Base-by-base conservation (phyloP, 2,329 filamentous ascomycete genomes). In the Fusarium tricinctum region DNA sequence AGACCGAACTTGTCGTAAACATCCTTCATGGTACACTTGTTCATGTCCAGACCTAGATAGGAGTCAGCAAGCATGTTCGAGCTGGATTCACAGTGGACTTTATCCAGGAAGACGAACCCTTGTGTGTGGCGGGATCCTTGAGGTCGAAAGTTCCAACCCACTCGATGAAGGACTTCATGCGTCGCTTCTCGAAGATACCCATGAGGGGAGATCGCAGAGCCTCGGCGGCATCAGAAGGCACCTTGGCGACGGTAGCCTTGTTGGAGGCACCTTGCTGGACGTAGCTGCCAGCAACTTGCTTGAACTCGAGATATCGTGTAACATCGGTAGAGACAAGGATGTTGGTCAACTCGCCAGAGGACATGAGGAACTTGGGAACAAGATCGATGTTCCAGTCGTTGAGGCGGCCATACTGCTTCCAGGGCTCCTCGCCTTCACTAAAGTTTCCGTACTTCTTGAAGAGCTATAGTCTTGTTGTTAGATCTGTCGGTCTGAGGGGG, bases 321-420 rank as follows among this genome's bases (percentile, higher is more conserved):
- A 94, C 92, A 74, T 97, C 94, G 82, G 95, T 98, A 51, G 94
- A 97, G 69, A 97, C 94, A 78, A 99, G 90, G 77, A 99, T 97
- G 83, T 98, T 98, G 80, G 95, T 98, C 78, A 99, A 86, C 84
- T 99, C 95, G 81, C 96, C 96, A 69, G 97, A 97, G 63, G 95
- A 94, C 94, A 99, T 98, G 81, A 99, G 89, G 77, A 99, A 91
- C 87, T 99, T 99, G 73, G 96, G 95, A 48, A 99, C 94, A 66
- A 99, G 88, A 79, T 99, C 97, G 81, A 99, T 97, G 86, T 97
- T 98, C 96, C 96, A 99, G 87, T 98, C 95, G 83, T 97, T 97
- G 79, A 90, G 86, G 63, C 96, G 92, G 75, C 95, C 95, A 81
- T 97, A 98, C 82, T 97, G 94, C 86, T 97, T 95, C 96, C 96